Evolutionary conservation across 352 stramenopile species (phyloP), one percentile per base, ranked within the genome.

Genomic region (Globisporangium uncinulatum): DNA sequence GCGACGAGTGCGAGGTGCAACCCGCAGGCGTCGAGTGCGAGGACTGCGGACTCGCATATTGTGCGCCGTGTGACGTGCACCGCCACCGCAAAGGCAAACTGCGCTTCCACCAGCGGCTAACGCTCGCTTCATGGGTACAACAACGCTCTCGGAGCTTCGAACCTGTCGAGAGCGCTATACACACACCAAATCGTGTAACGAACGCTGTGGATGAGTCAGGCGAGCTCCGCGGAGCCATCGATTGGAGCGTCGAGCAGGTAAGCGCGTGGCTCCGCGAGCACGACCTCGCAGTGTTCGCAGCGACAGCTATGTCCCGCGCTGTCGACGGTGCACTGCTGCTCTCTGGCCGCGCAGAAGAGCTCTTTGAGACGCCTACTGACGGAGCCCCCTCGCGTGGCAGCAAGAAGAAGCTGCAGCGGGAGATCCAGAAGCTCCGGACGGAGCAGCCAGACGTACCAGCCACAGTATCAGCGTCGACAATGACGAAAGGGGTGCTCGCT

Each of bases 51-150:
- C 67, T 94, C 41, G 65, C 77, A 58, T 94, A 92, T 67, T 94
- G 83, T 53, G 51, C 61, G 24, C 45, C 57, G 3, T 94, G 83
- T 54, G 81, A 94, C 64, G 70, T 67, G 29, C 70, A 79, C 32
- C 69, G 79, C 57, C 83, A 94, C 61, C 83, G 83, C 61, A 94
- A 94, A 61, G 83, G 83, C 19, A 94, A 90, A 59, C 75, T 94
- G n/a, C 62, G 75, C 48, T 71, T 86, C 36, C 83, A 94, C 51
- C 62, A 78, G 44, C 75, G 24, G 83, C 32, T 62, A 70, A 43
- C 29, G 39, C 39, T 6, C n/a, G 3, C 37, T 42, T 2, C 39
- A 29, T 29, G 24, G 24, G 24, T 44, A 10, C 39, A 14, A 6
- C 39, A 44, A 17, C 8, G 39, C 39, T 44, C 39, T 29, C 24